Conservation (phyloP, 805 yeast genomes). For the Candida ponderosae region DNA sequence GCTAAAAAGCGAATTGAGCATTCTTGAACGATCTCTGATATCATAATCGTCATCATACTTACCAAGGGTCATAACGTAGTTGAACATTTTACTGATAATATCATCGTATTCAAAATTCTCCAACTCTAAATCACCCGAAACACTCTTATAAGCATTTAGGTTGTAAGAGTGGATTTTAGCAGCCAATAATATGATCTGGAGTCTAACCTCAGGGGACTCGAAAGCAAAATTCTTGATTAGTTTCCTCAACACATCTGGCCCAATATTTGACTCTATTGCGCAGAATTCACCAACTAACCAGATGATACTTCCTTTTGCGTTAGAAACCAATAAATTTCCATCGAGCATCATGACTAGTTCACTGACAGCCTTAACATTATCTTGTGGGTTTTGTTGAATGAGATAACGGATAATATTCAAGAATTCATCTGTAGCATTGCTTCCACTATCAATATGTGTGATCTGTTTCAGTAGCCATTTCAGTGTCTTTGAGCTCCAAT, state of each 20-base stretch:
- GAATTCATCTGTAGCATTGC: conserved; percentile 47
- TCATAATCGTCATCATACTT: conserved; percentile 72
- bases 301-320: conserved; percentile 74
- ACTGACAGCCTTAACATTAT: conserved; percentile 47
- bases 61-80: conserved; percentile 52
- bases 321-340: conserved; percentile 21
- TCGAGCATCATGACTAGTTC: conserved; percentile 34
- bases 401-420: conserved; percentile 66
- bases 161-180: conserved; percentile 62
- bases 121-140: conserved; percentile 15
- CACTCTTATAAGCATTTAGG: conserved; percentile 31
- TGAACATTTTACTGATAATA: conserved; percentile 44
- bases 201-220: conserved; percentile 53
- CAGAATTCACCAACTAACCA: conserved; percentile 90
- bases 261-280: conserved; percentile 35
- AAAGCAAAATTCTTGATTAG: conserved; percentile 43
- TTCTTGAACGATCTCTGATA: conserved; percentile 78
- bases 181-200: conserved; percentile 64
- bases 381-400: conserved; percentile 53
- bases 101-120: conserved; percentile 25
- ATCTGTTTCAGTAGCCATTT: conserved; percentile 56
- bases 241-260: conserved; percentile 70
- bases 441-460: conserved; percentile 17
- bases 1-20: conserved; percentile 53
- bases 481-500: conserved; percentile 48